Evolutionary conservation across 1,139 yeast genomes (phyloP).

Genomic region (Nematodospora anomalae): DNA sequence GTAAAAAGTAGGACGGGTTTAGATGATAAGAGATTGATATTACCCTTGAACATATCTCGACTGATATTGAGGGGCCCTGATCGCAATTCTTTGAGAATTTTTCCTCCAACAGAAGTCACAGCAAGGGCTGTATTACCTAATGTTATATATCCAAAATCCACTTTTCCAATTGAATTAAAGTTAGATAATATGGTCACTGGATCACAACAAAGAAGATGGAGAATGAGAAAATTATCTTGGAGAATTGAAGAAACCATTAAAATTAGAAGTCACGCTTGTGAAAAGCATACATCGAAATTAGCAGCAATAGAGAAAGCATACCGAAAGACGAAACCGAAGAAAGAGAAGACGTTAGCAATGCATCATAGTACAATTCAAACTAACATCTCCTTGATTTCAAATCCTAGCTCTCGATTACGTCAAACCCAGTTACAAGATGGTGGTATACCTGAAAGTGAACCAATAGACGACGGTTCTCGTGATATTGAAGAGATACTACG

Average conservation of each 20-base stretch:
- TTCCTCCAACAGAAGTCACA: conserved; percentile 92
- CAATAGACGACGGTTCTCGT: conserved; percentile 8
- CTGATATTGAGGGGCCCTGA: conserved; percentile 83
- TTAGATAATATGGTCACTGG: conserved; percentile 70
- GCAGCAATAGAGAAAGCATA: conserved; percentile 43
- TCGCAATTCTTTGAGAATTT: conserved; percentile 81
- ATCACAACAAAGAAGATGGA: conserved; percentile 70
- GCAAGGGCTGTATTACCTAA: conserved; percentile 87
- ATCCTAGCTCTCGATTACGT: conserved; percentile 12
- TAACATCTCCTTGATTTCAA: conserved; percentile 19
- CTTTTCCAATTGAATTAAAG: conserved; percentile 78
- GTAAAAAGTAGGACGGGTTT: conserved; percentile 27
- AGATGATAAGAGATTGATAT: conserved; percentile 40
- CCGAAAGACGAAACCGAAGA: conserved; percentile 26
- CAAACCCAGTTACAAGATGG: conserved; percentile 4
- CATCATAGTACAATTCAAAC: conserved; percentile 47
- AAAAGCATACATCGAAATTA: conserved; percentile 51
- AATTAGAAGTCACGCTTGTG: conserved; percentile 59
- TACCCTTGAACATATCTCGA: conserved; percentile 76
- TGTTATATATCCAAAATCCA: conserved; percentile 83
- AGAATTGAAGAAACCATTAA: conserved; percentile 80
- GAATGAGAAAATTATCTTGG: conserved; percentile 89
- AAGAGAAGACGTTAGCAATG: conserved; percentile 19
- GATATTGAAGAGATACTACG: conserved; percentile 15
- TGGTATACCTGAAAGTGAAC: conserved; percentile 11